Evolutionary conservation across 2,329 filamentous ascomycete genomes (phyloP).

Genomic region (Passalora sequoiae): DNA sequence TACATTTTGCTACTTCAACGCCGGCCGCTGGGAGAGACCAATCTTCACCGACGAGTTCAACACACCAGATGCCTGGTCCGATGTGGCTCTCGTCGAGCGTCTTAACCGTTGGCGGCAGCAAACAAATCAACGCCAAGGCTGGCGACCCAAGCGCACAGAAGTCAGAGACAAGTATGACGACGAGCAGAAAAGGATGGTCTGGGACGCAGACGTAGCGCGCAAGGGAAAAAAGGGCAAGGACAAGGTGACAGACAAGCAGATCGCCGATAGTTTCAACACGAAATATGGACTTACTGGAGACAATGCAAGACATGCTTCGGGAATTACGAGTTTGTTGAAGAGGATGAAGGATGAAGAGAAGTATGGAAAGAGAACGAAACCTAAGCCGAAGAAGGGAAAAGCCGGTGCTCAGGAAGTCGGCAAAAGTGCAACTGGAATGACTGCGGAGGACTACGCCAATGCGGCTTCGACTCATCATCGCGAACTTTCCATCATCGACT

Average conservation of each 20-base stretch:
- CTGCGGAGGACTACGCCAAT: no score
- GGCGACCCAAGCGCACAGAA: slow-evolving; percentile 51
- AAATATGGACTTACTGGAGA: neutral
- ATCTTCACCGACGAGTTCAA: slow-evolving; percentile 71
- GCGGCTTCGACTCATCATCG: no score
- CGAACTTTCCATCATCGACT: no score
- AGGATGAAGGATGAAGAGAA: no score
- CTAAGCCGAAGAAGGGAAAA: no score
- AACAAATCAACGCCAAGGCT: slow-evolving; percentile 13
- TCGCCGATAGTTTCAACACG: neutral
- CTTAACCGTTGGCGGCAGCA: slow-evolving; percentile 51
- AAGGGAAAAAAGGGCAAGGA: no score
- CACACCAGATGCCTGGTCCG: slow-evolving; percentile 54
- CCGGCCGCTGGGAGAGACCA: slow-evolving; percentile 52
- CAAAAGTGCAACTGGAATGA: no score
- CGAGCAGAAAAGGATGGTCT: slow-evolving; percentile 32
- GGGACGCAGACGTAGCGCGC: no score
- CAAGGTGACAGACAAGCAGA: neutral
- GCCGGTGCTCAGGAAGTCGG: no score
- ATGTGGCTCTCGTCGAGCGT: slow-evolving; percentile 54
- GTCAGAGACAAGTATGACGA: slow-evolving; percentile 54
- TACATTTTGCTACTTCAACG: slow-evolving; percentile 72
- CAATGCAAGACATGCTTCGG: no score
- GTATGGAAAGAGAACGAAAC: no score
- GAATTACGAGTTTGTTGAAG: no score